Percentiles rank a stretch among this genome's conserved stretches.
Evolutionary conservation across 2,329 filamentous ascomycete species (phyloP).

Genomic region (Colletotrichum musae): DNA sequence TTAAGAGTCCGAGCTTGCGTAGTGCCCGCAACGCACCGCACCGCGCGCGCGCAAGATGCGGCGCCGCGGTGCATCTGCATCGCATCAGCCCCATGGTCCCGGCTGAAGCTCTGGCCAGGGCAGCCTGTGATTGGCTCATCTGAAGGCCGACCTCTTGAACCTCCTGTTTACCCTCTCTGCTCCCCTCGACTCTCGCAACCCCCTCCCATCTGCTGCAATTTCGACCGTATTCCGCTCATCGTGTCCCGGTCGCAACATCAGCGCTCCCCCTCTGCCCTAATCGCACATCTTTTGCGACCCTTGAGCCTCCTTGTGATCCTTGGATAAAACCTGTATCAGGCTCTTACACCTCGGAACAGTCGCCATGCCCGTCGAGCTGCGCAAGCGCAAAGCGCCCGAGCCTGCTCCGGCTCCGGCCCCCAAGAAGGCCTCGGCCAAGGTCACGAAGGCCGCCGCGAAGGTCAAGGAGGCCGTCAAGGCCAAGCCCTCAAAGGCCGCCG

Average conservation of each 20-base stretch:
- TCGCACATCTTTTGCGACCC: slow-evolving; percentile 30
- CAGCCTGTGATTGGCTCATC: slow-evolving; percentile 37
- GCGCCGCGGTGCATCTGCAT: slow-evolving; percentile 34
- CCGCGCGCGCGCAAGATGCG: slow-evolving; percentile 35
- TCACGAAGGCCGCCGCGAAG: slow-evolving; percentile 55
- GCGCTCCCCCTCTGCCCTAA: slow-evolving; percentile 19
- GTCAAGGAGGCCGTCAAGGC: slow-evolving; percentile 50
- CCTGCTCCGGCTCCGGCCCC: slow-evolving; percentile 58
- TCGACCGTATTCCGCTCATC: slow-evolving; percentile 28
- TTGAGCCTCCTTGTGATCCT: slow-evolving; percentile 8
- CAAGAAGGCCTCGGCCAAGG: slow-evolving; percentile 61
- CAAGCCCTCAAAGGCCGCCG: slow-evolving; percentile 46
- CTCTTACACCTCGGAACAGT: slow-evolving; percentile 5
- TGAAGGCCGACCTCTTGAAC: slow-evolving; percentile 38
- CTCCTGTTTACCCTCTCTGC: slow-evolving; percentile 41
- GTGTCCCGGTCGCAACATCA: slow-evolving; percentile 32
- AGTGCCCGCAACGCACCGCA: slow-evolving; percentile 12
- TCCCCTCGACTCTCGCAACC: slow-evolving; percentile 34
- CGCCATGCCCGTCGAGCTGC: slow-evolving; percentile 70
- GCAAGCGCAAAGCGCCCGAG: slow-evolving; percentile 73
- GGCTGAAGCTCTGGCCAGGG: slow-evolving; percentile 40
- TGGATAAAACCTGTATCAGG: slow-evolving; percentile 12
- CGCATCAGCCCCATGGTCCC: slow-evolving; percentile 42
- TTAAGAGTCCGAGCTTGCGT: slow-evolving; percentile 6
- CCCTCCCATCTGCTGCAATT: slow-evolving; percentile 34